These are phyloP conservation scores for Brassica juncea DNA, from an alignment of 345 rosid genomes.

Conservation along the genomic window DNA sequence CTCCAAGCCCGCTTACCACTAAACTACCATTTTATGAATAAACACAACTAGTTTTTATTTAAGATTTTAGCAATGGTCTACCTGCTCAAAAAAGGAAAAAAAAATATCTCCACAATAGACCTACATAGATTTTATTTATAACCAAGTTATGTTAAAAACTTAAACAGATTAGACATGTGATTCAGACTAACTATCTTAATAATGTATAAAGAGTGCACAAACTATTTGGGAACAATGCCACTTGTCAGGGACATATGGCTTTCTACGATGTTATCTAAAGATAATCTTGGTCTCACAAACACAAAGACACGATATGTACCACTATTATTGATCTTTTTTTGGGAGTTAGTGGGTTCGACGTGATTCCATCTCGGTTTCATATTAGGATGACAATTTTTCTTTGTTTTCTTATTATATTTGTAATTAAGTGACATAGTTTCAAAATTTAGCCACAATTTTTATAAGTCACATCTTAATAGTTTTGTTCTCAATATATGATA, in stretches of 20 bases:
- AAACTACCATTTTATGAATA: too few relatives aligned
- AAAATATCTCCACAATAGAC: neutral
- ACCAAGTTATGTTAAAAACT: neutral
- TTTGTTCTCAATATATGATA: neutral
- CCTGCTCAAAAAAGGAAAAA: neutral
- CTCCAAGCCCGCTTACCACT: too few relatives aligned
- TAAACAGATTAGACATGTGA: conserved; percentile 36
- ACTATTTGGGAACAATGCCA: conserved; percentile 27
- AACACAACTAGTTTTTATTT: neutral
- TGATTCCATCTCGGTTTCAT: conserved; percentile 16
- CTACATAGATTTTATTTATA: neutral
- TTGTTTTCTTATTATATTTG: neutral
- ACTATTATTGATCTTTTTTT: conserved; percentile 10
- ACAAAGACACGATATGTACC: conserved; percentile 22
- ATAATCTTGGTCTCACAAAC: conserved; percentile 35
- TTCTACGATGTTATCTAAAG: conserved; percentile 29
- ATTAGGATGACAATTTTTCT: conserved; percentile 17
- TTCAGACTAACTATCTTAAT: conserved; percentile 29
- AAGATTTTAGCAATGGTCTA: neutral
- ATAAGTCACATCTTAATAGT: neutral
- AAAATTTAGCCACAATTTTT: neutral
- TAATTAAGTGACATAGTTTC: neutral
- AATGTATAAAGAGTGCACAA: neutral
- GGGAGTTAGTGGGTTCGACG: conserved; percentile 23
- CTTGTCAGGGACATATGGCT: conserved; percentile 16